A percentile compares a stretch with the other conserved stretches of the same genome.
Evolutionary conservation across 352 stramenopile genomes (phyloP).

Genomic region (Phytophthora melonis): DNA sequence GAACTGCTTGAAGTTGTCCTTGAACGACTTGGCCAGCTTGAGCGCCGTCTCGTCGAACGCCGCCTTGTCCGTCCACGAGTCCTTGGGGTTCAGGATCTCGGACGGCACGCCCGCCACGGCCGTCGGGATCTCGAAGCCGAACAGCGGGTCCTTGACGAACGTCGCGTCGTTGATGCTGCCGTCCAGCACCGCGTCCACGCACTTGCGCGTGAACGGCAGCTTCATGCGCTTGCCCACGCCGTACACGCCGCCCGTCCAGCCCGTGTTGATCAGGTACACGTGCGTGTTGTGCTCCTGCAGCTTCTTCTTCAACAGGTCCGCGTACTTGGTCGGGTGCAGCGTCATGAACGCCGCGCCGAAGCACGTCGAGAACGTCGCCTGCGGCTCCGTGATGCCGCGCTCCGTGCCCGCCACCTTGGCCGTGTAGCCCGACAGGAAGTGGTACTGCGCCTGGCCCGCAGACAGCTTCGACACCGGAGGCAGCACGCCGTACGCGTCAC

Average conservation of each 20-base stretch:
- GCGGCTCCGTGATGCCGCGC: constrained; percentile 96
- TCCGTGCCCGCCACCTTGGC: constrained; percentile 99
- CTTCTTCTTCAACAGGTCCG: constrained; percentile 97
- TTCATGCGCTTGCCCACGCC: constrained; percentile 97
- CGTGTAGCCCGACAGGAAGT: constrained; percentile 99
- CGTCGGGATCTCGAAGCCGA: constrained; percentile 77
- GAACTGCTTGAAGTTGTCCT: constrained; percentile 90
- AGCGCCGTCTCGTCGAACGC: constrained; percentile 77
- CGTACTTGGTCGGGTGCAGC: constrained; percentile 97
- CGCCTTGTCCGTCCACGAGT: constrained; percentile 84
- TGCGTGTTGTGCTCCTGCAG: constrained; percentile 94
- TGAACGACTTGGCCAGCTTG: constrained; percentile 82
- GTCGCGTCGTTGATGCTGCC: constrained; percentile 69
- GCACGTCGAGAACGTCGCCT: constrained; percentile 96
- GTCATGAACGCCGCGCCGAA: constrained; percentile 98
- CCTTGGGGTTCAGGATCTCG: constrained; percentile 79
- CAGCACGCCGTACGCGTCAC: constrained; percentile 98
- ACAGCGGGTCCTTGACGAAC: constrained; percentile 79
- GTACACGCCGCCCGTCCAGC: constrained; percentile 96
- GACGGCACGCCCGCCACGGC: constrained; percentile 71
- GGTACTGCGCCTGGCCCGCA: constrained; percentile 96
- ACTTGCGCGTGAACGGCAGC: constrained; percentile 89
- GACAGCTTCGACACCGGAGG: constrained; percentile 96
- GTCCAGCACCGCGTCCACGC: constrained; percentile 78
- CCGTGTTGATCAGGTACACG: constrained; percentile 98